These are phyloP conservation scores for Penicillium simplicissimum DNA, from an alignment of 495 filamentous ascomycete genomes.

Conservation along the genomic window DNA sequence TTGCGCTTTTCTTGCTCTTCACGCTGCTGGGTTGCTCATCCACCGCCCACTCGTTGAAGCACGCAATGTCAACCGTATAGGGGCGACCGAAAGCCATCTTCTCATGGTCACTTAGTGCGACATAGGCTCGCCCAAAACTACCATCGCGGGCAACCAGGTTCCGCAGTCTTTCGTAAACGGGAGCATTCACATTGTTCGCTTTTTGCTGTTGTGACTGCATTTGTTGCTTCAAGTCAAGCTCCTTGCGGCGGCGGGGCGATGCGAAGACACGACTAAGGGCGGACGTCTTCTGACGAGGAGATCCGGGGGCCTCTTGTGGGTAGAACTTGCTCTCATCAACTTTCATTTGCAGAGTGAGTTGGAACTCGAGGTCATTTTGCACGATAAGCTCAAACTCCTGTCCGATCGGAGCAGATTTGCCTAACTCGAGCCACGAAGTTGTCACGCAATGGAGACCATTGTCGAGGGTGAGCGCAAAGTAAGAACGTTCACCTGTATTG, in stretches of 20 bases:
- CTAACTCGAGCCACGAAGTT: slow-evolving; percentile 91
- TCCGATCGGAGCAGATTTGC: slow-evolving; percentile 89
- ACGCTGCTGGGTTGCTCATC: slow-evolving; percentile 80
- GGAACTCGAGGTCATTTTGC: slow-evolving; percentile 94
- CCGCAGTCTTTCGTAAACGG: slow-evolving; percentile 79
- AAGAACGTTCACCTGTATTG: slow-evolving; percentile 73
- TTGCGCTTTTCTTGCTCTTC: slow-evolving; percentile 81
- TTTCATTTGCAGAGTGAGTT: slow-evolving; percentile 94
- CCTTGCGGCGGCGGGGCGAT: slow-evolving; percentile 92
- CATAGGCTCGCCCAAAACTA: slow-evolving; percentile 89
- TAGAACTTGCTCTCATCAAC: slow-evolving; percentile 68
- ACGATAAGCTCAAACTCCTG: slow-evolving; percentile 98
- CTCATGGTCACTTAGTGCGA: slow-evolving; percentile 91
- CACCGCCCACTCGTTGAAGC: slow-evolving; percentile 97
- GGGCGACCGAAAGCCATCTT: slow-evolving; percentile 79
- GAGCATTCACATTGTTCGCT: slow-evolving; percentile 65
- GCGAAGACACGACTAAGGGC: slow-evolving; percentile 91
- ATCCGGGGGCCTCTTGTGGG: slow-evolving; percentile 49
- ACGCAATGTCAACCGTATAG: slow-evolving; percentile 81
- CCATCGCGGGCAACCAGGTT: slow-evolving; percentile 86
- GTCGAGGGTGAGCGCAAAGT: slow-evolving; percentile 92
- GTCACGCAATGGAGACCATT: slow-evolving; percentile 98
- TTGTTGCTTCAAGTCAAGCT: slow-evolving; percentile 78
- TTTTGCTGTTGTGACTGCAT: slow-evolving; percentile 73
- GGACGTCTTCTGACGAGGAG: slow-evolving; percentile 70